Base-by-base conservation (phyloP, 352 stramenopile genomes). In the Phytophthora cactorum region DNA sequence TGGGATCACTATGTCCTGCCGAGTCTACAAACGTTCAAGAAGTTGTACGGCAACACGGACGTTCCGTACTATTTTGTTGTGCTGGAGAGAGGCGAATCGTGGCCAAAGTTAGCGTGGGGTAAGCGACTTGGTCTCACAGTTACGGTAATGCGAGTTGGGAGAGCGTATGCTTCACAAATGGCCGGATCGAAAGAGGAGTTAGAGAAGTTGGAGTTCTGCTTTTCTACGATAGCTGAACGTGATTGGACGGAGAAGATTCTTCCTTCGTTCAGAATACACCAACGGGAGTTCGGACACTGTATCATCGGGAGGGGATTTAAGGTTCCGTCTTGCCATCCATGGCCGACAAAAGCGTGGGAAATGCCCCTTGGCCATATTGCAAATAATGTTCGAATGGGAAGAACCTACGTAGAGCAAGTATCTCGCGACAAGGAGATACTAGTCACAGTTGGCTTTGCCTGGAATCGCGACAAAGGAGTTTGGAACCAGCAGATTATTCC, bases 181-280 rank as follows among this genome's bases (percentile, higher is more conserved):
- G 29, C 15, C 1, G 6, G 27, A 28, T 54, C 28, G 5, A 27
- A 14, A 54, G 17, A 22, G 14, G 49, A 54, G 14, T 28, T 54
- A 7, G 49, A 29, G 22, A 43, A 54, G 28, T 5, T 54, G 17
- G 17, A 11, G 12, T 54, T 54, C 15, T 54, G 49, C 17, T 54
- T 39, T 15, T 28, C 14, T 9, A 8, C 49, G 5, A 41, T 43
- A 28, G 4, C 14, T 2, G 49, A 54, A 15, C 49, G 49, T 15
- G 49, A 54, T 28, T 54, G 29, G 49, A 41, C 28, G 49, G 49
- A 54, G 10, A 54, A 54, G 15, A 54, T 54, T 4, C 27, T 54
- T 39, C 49, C 49, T 54, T 29, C 49, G 14, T 17, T 54, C 8
- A 39, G 43, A 29, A 32, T 43, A 29, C 28, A 54, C 43, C 29